Evolutionary conservation across 176 grass and related monocot genomes (phyloP).

Genomic region (Miscanthus lutarioriparius): DNA sequence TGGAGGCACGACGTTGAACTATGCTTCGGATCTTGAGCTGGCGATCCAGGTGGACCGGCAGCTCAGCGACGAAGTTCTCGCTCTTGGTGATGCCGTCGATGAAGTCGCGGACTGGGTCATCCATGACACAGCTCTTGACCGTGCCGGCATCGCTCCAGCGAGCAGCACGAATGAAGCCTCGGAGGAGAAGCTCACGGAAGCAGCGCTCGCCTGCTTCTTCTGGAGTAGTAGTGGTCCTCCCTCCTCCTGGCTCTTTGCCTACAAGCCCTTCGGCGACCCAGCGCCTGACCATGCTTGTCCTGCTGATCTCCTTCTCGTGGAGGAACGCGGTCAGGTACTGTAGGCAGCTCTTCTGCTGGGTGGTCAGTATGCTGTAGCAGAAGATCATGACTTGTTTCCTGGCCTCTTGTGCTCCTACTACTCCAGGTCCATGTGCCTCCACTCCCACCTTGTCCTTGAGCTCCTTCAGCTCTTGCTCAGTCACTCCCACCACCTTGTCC

Average conservation of each 20-base stretch:
- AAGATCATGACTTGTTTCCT: neutral
- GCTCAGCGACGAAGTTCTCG: neutral
- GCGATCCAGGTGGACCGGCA: neutral
- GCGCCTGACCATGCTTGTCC: neutral
- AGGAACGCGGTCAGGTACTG: neutral
- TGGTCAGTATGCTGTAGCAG: neutral
- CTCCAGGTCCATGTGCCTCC: neutral
- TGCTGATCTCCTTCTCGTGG: neutral
- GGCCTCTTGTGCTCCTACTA: neutral
- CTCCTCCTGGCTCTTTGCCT: no score
- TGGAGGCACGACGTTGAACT: neutral
- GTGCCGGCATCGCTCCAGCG: neutral
- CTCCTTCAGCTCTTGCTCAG: neutral
- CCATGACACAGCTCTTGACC: neutral
- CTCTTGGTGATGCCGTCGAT: neutral
- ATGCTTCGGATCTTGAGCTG: neutral
- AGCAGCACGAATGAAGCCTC: neutral
- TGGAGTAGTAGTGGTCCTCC: neutral
- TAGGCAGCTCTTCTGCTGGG: neutral
- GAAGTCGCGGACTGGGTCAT: accelerated
- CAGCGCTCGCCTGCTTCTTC: neutral
- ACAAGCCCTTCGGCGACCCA: neutral
- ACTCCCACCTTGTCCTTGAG: neutral
- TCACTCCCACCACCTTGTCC: no score
- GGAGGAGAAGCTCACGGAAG: neutral